These are phyloP conservation scores for Aspergillus bombycis DNA, from an alignment of 2,329 filamentous ascomycete genomes.

Conservation along the genomic window DNA sequence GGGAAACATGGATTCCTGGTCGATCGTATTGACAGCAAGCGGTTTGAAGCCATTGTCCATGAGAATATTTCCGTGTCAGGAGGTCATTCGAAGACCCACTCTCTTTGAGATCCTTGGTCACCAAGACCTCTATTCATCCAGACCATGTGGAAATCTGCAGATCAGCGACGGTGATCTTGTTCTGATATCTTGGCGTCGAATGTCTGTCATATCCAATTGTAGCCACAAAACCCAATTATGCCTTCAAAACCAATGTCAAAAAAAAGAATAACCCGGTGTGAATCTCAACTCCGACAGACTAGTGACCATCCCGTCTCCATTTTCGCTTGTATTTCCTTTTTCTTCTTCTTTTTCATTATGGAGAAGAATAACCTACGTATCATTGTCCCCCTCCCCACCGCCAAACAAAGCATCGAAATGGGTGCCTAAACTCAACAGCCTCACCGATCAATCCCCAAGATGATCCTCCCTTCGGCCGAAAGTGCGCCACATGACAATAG, in stretches of 20 bases:
- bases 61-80: not conserved
- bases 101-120: not conserved
- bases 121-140: not conserved
- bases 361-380: not conserved
- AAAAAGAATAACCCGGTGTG: not conserved
- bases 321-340: not conserved
- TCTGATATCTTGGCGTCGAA: not conserved
- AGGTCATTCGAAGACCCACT: not conserved
- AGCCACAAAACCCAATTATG: not conserved
- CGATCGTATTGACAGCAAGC: not conserved
- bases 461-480: not conserved
- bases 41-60: too few species aligned
- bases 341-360: not conserved
- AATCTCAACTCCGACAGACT: not conserved
- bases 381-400: not conserved
- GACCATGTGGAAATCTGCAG: constrained; percentile 1
- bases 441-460: not conserved
- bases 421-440: not conserved
- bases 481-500: constrained; percentile 4
- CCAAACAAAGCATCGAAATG: not conserved
- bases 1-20: not conserved
- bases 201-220: not conserved
- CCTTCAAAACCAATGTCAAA: not conserved
- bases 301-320: not conserved
- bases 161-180: not conserved